Base-by-base conservation (phyloP, 768 basidiomycete species). In the Ephemerocybe angulata region DNA sequence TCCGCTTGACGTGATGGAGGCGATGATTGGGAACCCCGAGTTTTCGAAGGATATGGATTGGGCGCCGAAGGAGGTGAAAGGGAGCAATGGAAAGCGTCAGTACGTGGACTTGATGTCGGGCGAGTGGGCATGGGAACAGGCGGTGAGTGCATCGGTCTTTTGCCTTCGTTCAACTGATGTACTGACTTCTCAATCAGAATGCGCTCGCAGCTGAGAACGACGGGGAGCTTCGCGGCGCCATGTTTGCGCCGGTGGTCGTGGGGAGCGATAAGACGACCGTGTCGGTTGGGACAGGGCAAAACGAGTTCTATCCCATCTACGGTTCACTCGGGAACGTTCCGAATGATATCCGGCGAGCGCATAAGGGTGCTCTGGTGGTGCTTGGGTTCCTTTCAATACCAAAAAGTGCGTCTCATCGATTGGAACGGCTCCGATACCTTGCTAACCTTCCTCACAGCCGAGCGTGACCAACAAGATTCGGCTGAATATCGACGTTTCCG, bases 41-140 rank as follows among this genome's bases (percentile, higher is more conserved):
- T 74, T 73, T 49, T 51, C 60, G 0, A 61, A 55, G 1, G 59
- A 69, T 21, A 67, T 73, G 7, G 73, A 77, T 52, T 64, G 60
- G 47, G 58, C 61, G 3, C 71, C 74, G 0, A 67, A 68, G 40
- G 56, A 63, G 11, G 64, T 66, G 4, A 58, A 61, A 31, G 65
- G 67, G 15, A 48, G 48, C 0, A 43, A 63, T 13, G 68, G 65
- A 0, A 60, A 65, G n/a, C 58, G 68, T 0, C 63, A 59, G 3
- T 74, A 60, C 50, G 37, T 35, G 5, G 63, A 77, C 60, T 58
- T 79, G 15, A 75, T 77, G 71, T 75, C 74, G 0, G 76, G 71
- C 2, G 63, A 73, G 27, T 78, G 67, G 62, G 71, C 71, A 2
- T 78, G 72, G 73, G 50, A 62, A 7, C 73, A 79, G 47, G 70